Evolutionary conservation across 2,329 filamentous ascomycete species (phyloP).

Genomic region (Fusarium proliferatum): DNA sequence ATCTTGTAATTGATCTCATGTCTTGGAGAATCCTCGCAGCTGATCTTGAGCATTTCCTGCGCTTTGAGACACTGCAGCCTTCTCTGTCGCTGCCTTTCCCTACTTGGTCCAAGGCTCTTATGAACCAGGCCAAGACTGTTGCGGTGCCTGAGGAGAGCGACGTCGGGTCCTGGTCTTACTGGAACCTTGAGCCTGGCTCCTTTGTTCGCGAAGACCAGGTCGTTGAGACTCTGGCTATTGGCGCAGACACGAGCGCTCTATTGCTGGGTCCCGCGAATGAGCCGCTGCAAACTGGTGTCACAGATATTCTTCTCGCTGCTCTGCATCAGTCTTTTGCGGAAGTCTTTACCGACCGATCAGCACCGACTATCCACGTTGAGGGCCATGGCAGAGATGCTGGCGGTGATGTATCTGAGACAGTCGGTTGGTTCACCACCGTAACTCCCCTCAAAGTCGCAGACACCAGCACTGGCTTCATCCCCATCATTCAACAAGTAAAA

Average conservation of each 20-base stretch:
- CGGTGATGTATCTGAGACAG: not conserved
- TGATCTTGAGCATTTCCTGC: not conserved
- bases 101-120: not conserved
- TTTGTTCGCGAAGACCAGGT: not conserved
- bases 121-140: not conserved
- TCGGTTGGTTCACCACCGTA: not conserved
- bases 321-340: not conserved
- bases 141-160: too few species aligned
- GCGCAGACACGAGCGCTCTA: not conserved
- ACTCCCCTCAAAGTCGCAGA: not conserved
- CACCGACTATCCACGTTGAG: not conserved
- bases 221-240: not conserved
- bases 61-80: not conserved
- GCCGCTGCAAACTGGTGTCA: not conserved
- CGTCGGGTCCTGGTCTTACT: not conserved
- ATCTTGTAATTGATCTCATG: not conserved
- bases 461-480: not conserved
- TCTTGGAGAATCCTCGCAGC: not conserved
- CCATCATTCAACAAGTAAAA: not conserved
- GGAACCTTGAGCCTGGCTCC: not conserved
- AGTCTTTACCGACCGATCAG: not conserved
- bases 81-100: not conserved
- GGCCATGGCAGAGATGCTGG: not conserved
- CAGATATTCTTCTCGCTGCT: not conserved
- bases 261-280: not conserved